phyloP scores from a whole-genome alignment of 768 basidiomycete genomes.

The Sarcomyxa edulis region DNA sequence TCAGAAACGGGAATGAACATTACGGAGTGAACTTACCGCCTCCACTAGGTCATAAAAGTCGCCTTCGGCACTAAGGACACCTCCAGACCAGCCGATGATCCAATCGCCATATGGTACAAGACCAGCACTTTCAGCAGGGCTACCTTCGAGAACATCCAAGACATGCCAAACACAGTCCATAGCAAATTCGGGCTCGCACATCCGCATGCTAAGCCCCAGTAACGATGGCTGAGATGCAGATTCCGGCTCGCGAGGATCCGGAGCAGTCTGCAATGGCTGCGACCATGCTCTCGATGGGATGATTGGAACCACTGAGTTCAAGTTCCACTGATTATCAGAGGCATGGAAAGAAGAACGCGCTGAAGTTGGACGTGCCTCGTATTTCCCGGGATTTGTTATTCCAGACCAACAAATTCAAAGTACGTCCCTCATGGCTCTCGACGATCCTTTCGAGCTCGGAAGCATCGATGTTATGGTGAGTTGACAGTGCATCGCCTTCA shows the following conservation, averaged over 20 bases:
- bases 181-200: conserved; percentile 86
- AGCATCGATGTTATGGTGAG: conserved; percentile 56
- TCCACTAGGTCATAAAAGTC: conserved; percentile 98
- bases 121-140: conserved; percentile 93
- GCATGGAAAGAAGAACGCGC: conserved; percentile 1
- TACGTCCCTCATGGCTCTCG: conserved; percentile 70
- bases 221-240: conserved; percentile 70
- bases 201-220: conserved; percentile 89
- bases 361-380: conserved; percentile 55
- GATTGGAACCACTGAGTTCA: conserved; percentile 67
- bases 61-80: conserved; percentile 82
- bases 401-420: conserved; percentile 74
- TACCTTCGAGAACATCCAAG: conserved; percentile 92
- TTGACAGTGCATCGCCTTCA: conserved; percentile 57
- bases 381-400: conserved; percentile 72
- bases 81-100: conserved; percentile 90
- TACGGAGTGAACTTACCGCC: conserved; percentile 48
- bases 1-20: not conserved
- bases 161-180: conserved; percentile 98
- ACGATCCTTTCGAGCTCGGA: conserved; percentile 75
- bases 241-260: conserved; percentile 32
- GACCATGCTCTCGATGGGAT: conserved; percentile 85
- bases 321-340: conserved; percentile 6
- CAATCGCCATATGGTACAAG: conserved; percentile 83
- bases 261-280: conserved; percentile 31